Evolutionary conservation across 441 rosid genomes (phyloP), one percentile per base, ranked within the genome.

Genomic region (Croton laevigatus): DNA sequence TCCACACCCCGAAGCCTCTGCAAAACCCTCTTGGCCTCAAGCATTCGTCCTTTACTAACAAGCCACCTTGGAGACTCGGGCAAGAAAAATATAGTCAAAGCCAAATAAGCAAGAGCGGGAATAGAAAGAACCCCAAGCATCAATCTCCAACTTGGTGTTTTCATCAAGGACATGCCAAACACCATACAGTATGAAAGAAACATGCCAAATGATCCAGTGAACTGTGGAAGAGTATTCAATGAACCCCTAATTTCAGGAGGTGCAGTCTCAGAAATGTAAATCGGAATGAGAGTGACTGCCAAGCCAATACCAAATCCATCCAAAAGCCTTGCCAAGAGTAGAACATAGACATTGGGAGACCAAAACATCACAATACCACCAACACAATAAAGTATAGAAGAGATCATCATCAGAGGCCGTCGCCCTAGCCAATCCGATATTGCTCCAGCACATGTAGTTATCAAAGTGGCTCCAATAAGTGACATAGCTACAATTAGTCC

Each of bases 1-100:
- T 89, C 91, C 78, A 86, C 81, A 65, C 88, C 87, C 70, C 91
- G 89, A 59, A 91, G 83, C 80, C 78, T 82, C 84, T 88, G 97
- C 71, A 91, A 67, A 74, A 91, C 93, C 78, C 70, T 69, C 76
- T 82, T 89, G 54, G 97, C 97, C 83, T 91, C 92, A 61, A 69
- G 73, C 93, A 91, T 91, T 46, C 82, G 76, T 19, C 97, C 97
- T 81, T 89, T 89, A 71, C 97, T 89, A 32, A 89, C 97, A 59
- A 91, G 97, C 97, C 97, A 91, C 80, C 95, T 76, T 2, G 97
- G 97, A 61, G 97, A 91, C 74, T 91, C 97, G n/a, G 96, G 97
- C 80, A 91, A 78, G 87, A 68, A 89, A 81, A 89, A 78, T 9
- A 85, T 34, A 22, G 89, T 82, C 66, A 89, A 79, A 17, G 51